Base-by-base conservation (phyloP, 1,139 yeast genomes). In the Nadsonia commutata region DNA sequence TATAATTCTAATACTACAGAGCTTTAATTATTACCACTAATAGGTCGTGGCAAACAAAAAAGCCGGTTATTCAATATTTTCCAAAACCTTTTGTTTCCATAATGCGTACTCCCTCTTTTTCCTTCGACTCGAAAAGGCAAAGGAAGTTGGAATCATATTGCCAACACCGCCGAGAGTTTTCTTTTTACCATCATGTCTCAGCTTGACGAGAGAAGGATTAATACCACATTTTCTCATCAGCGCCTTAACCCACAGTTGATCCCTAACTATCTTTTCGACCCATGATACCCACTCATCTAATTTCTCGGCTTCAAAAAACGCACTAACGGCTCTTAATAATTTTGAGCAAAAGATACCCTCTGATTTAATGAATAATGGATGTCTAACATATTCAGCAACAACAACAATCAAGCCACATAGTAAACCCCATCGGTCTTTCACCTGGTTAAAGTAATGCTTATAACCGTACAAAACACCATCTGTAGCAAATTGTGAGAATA, bases 381-480 rank as follows among this genome's bases (percentile, higher is more conserved):
- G 65, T 43, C 59, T 62, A 1, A 60, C 60, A 20, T 61, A 52
- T 9, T 51, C 46, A 19, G 55, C 48, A 16, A 63, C 48, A 1
- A 60, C 60, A 37, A 53, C 56, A 22, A 57, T 48, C 31, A 61
- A 49, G 4, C 66, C 67, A 37, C 58, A 52, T 27, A 62, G 46
- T 13, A 63, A 50, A 1, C 63, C 64, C 66, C 66, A 62, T 21
- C 55, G 46, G 41, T 63, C 66, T 37, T 56, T 57, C 7, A 62
- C 65, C 11, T 62, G 53, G 17, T 52, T 55, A 22, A 48, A 48
- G 50, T 58, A 62, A 44, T 54, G 55, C 36, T 45, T 46, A 45
- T 54, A 60, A 6, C 63, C 62, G 18, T 52, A 49, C 8, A 51
- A 47, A 11, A 62, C 56, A 3, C 65, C 63, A n/a, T 53, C 54